phyloP scores from a whole-genome alignment of 768 basidiomycete genomes.

The Mrakia hoshinonis region DNA sequence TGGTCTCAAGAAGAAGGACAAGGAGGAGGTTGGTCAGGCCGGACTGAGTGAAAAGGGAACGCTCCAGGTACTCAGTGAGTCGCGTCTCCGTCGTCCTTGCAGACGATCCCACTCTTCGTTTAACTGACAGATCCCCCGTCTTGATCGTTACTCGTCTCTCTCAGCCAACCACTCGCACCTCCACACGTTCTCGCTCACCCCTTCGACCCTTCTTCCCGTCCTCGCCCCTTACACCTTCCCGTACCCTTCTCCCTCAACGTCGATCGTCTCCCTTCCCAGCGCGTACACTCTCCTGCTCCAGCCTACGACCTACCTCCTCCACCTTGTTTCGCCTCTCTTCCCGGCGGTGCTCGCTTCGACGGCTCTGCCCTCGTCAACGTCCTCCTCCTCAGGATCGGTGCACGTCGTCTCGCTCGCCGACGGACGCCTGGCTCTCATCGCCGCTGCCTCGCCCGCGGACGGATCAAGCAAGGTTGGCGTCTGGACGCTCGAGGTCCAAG shows the following conservation, averaged over 20 bases:
- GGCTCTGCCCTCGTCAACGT: conserved; percentile 1
- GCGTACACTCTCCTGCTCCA: conserved; percentile 24
- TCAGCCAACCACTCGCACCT: conserved; percentile 26
- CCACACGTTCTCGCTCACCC: conserved; percentile 24
- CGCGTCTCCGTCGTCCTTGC: neutral
- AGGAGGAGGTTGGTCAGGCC: conserved; percentile 16
- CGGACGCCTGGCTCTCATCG: conserved; percentile 17
- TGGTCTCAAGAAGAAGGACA: conserved; percentile 12
- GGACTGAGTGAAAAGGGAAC: conserved; percentile 7
- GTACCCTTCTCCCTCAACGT: conserved; percentile 7
- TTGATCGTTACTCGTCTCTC: no score
- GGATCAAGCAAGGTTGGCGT: conserved; percentile 12
- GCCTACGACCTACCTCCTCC: conserved; percentile 11
- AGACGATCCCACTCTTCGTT: no score
- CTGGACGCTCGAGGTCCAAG: conserved; percentile 18
- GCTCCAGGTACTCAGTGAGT: conserved; percentile 24
- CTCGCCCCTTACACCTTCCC: conserved; percentile 17
- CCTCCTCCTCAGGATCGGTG: neutral
- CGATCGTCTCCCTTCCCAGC: conserved; percentile 5
- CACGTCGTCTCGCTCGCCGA: neutral
- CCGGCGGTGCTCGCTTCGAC: conserved; percentile 17
- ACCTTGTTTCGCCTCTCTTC: conserved; percentile 23
- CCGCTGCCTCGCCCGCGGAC: neutral
- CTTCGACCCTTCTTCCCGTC: neutral
- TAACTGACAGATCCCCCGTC: no score